Evolutionary conservation across 164 flowering plant genomes (phyloP).

Genomic region (Magnolia sinica): DNA sequence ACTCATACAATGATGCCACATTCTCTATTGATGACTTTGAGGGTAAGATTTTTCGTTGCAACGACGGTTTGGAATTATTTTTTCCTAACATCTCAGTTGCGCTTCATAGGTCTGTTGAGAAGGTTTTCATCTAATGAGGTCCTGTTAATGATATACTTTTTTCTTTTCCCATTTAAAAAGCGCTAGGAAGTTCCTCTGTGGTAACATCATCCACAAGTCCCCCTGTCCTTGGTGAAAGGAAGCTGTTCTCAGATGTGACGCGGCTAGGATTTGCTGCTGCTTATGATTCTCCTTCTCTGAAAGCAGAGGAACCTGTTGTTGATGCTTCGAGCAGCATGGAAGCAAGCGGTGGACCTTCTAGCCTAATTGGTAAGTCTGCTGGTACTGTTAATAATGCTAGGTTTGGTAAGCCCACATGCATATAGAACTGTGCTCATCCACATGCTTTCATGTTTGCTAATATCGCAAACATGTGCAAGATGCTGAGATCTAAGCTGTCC

Average conservation of each 20-base stretch:
- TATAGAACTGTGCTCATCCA: background rate
- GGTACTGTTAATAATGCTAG: too few species aligned
- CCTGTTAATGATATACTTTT: background rate
- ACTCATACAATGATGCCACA: conserved; percentile 30
- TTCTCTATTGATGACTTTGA: conserved; percentile 93
- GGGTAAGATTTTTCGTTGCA: conserved; percentile 25
- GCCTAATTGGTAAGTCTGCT: conserved; percentile 1
- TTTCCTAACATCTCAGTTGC: background rate
- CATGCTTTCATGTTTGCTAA: background rate
- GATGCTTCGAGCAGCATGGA: conserved; percentile 22
- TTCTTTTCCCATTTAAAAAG: conserved; percentile 28
- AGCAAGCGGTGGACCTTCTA: conserved; percentile 30
- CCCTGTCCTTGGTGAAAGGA: conserved; percentile 51
- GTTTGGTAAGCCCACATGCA: background rate
- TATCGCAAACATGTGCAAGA: background rate
- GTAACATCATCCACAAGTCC: conserved; percentile 54
- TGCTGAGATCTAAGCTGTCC: too few species aligned
- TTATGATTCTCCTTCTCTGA: conserved; percentile 67
- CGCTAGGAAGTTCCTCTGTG: conserved; percentile 55
- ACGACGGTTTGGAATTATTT: background rate
- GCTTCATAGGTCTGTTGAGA: background rate
- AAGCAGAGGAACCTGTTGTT: conserved; percentile 32
- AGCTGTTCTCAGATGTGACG: conserved; percentile 73
- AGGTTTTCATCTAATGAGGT: background rate
- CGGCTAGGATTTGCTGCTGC: conserved; percentile 92